Base-by-base conservation (phyloP, 306 rosid genomes). In the Cyclanthera cordifolia region DNA sequence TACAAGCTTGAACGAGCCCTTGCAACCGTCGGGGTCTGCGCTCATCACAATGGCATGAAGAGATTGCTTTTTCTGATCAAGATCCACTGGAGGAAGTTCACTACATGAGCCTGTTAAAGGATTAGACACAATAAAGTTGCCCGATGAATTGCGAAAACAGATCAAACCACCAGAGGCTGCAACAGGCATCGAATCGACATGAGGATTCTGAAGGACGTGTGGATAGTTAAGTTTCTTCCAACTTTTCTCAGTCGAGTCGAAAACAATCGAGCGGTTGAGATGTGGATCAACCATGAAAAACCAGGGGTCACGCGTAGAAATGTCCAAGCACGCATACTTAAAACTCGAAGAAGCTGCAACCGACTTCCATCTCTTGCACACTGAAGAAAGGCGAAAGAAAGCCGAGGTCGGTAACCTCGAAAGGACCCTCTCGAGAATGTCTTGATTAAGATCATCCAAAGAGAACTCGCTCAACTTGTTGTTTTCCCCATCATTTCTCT, bases 351-450 rank as follows among this genome's bases (percentile, higher is more conserved):
- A 92, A 70, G 55, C 76, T 9, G 90, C 81, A 53, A 84, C 85
- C 8, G 94, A 92, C 68, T 82, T 89, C 98, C 98, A 92, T 76
- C 96, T 86, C 71, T 92, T 92, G 90, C 93, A 85, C 72, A 93
- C 95, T 0, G 90, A 84, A 76, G 86, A 77, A 13, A 87, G 86
- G 78, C 95, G 94, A 70, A 89, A 85, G 77, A 93, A 93, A 20
- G 88, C 43, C 1, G 98, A 93, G 73, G 96, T 80, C 19, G 96
- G 95, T 27, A 93, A 82, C 91, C 98, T 74, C 15, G 96, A 89
- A 20, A 93, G 98, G 19, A 93, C 82, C 72, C 79, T 79, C 48
- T 93, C 98, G 1, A 93, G 88, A 66, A 93, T 82, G 76, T 93
- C 98, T 76, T 89, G 87, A 72, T 93, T 93, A 27, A 93, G 88